Evolutionary conservation across 1,139 yeast species (phyloP).

Genomic region (Hansenula sp.): DNA sequence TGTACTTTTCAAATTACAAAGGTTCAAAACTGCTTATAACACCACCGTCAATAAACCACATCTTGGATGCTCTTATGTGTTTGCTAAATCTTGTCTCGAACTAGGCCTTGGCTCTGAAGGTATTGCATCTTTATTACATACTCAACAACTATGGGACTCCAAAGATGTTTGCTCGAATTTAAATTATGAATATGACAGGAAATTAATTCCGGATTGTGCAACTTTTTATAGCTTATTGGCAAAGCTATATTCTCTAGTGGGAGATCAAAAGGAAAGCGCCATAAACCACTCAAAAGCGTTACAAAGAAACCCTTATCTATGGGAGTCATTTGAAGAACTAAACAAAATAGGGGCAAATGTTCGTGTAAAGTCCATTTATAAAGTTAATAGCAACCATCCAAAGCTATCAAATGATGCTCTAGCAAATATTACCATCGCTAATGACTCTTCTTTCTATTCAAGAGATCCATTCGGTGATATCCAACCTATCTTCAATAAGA

Average conservation of each 20-base stretch:
- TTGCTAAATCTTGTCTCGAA: constrained; percentile 60
- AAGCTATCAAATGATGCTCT: constrained; percentile 3
- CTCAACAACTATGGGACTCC: constrained; percentile 29
- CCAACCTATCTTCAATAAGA: background rate
- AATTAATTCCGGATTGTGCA: constrained; percentile 58
- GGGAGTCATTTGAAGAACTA: constrained; percentile 82
- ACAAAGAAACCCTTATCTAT: constrained; percentile 70
- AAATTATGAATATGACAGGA: constrained; percentile 30
- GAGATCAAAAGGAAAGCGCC: constrained; percentile 63
- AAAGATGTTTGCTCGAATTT: constrained; percentile 7
- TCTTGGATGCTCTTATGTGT: constrained; percentile 69
- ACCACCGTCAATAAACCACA: constrained; percentile 44
- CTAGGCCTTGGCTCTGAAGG: constrained; percentile 62
- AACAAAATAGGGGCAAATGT: constrained; percentile 70
- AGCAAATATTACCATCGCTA: background rate
- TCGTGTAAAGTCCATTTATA: constrained; percentile 58
- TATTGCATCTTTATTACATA: constrained; percentile 49
- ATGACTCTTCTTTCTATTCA: constrained; percentile 9
- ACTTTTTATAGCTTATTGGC: constrained; percentile 68
- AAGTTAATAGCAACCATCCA: constrained; percentile 16
- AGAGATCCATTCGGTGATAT: constrained; percentile 26
- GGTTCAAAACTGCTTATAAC: constrained; percentile 59
- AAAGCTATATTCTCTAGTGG: constrained; percentile 54
- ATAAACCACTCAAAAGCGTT: constrained; percentile 67
- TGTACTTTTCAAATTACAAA: constrained; percentile 50